Evolutionary conservation across 257 asterid species (phyloP), one percentile per base, ranked within the genome.

Genomic region (Solanum rostratum): DNA sequence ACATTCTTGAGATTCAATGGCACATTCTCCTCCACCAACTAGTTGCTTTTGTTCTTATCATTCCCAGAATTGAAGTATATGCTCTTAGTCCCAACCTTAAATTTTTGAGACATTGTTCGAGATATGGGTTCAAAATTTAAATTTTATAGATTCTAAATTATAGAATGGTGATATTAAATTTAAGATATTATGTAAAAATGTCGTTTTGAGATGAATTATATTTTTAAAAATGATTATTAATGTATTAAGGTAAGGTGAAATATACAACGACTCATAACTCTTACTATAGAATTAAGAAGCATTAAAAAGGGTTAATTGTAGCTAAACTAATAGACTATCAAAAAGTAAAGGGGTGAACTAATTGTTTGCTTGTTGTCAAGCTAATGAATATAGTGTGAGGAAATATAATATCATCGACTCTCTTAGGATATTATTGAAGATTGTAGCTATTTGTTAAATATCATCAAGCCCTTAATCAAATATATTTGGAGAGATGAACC

Each of bases 151-250:
- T 22, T 60, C 13, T 60, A 1, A 60, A 60, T 22, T 60, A 60
- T 22, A 4, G 1, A 8, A 22, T 60, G 12, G 10, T 12, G 2
- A 24, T 60, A 12, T 60, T 13, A 60, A 60, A 4, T 22, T 24
- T 2, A 60, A 24, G 20, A 63, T 10, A 6, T 19, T 0, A 0
- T 6, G 2, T 63, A 4, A 6, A 27, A 5, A 27, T 13, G 0
- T 13, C 1, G 1, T 15, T 27, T 63, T 63, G 27, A 3, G 20
- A 62, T 13, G 20, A 27, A 14, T 41, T 41, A 41, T 41, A 1
- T 6, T 7, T 24, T 13, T 6, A 30, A 1, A 13, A 24, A 60
- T 22, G 10, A 1, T 24, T 24, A 0, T 5, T 60, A 19, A 5
- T 19, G 5, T 24, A 24, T 24, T 24, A 6, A 24, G 10, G 10